Base-by-base conservation (phyloP, 225 moss, liverwort and hornwort species). In the Straminergon stramineum region DNA sequence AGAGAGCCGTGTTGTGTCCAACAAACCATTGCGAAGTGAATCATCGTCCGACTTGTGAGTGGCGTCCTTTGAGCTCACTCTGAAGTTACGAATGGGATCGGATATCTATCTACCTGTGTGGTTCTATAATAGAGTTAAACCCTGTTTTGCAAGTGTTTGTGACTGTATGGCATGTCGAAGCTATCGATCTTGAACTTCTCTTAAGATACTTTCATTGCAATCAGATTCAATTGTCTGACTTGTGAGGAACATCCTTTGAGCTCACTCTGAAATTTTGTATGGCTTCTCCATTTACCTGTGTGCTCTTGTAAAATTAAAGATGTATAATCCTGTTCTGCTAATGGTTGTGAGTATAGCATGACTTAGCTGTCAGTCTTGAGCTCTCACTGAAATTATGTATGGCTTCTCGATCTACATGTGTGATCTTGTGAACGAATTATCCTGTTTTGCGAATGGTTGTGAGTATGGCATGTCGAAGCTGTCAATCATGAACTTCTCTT, bases 21-120 rank as follows among this genome's bases (percentile, higher is more conserved):
- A 83, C 57, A 88, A 92, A 64, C 88, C 90, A 14, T 28, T 71
- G 56, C 82, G 78, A 48, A 90, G 88, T 90, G 90, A 92, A 88
- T 85, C 90, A 8, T 81, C 76, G 30, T 75, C 85, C 15, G 76
- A 92, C 8, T 81, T 35, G 65, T 90, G 52, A 85, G 81, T 60
- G 30, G 28, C 30, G 28, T 18, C 19, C 41, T 30, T 19, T 43
- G 15, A 82, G 22, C 23, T 63, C 22, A 32, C 39, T 41, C 80
- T 28, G 17, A 60, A 80, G 27, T 19, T 80, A 39, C 30, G 12
- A 41, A 60, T 60, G 60, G 41, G 30, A 41, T 80, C 60, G 18
- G 3, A 19, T 58, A 26, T 58, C 39, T 39, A 58, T 28, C 39
- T 39, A 80, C 12, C 11, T 41, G 19, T 41, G 18, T 80, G 60